A percentile compares a stretch with the other conserved stretches of the same genome.
Conservation (phyloP, 108 stramenopile genomes). For the Schizochytrium sp. region DNA sequence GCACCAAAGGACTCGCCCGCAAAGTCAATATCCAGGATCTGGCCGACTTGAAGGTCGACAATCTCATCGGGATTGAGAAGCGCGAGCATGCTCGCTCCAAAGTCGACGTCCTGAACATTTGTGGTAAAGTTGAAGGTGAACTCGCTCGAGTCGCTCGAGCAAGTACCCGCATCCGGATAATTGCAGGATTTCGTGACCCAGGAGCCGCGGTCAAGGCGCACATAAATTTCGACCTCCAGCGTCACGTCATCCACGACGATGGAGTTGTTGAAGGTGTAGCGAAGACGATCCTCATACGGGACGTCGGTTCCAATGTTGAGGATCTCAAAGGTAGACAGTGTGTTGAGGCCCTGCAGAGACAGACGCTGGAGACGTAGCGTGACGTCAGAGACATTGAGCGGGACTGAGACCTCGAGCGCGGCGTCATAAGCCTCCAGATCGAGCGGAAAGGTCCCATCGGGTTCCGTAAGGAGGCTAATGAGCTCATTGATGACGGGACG, state of each 20-base stretch:
- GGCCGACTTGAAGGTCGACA: neutral
- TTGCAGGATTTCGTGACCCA: neutral
- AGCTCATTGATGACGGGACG: neutral
- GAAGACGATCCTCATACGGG: neutral
- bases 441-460: neutral
- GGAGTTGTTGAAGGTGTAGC: neutral
- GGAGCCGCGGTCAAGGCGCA: neutral
- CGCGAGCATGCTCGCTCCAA: neutral
- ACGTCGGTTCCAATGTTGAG: neutral
- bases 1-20: neutral
- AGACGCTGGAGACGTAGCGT: neutral
- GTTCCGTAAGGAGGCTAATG: neutral
- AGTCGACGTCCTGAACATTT: neutral
- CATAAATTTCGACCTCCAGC: neutral
- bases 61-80: neutral
- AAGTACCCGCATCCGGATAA: neutral
- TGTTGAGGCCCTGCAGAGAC: neutral
- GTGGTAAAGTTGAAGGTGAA: neutral
- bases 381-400: neutral
- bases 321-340: neutral
- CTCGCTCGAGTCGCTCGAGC: neutral
- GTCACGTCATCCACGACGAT: neutral
- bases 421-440: neutral
- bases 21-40: neutral
- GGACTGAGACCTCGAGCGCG: neutral